These are phyloP conservation scores for Lactarius deliciosus DNA, from an alignment of 768 basidiomycete genomes.

Conservation along the genomic window DNA sequence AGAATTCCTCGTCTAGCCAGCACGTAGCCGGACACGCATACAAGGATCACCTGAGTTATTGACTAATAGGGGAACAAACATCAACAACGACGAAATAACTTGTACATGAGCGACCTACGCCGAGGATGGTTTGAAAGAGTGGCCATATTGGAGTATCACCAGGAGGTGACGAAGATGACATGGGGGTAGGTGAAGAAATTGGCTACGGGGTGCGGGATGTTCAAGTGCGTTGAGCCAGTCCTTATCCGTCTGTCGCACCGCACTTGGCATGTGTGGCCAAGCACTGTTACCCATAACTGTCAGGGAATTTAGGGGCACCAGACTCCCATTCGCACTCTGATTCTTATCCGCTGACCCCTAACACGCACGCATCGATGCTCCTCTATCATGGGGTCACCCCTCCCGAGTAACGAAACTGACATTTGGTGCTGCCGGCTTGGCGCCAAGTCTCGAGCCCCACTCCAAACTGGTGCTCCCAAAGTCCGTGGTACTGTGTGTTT, in stretches of 20 bases:
- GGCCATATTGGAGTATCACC: conserved; percentile 40
- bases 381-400: conserved; percentile 43
- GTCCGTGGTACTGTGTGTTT: too few relatives aligned
- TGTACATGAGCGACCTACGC: conserved; percentile 39
- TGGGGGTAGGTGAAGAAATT: conserved; percentile 7
- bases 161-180: conserved; percentile 10
- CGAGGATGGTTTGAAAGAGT: conserved; percentile 58
- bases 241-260: not conserved
- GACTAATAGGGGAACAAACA: conserved; percentile 50
- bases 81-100: not conserved
- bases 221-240: not conserved
- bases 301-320: not conserved
- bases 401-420: conserved; percentile 33
- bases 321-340: not conserved
- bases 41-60: conserved; percentile 82
- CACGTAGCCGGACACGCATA: conserved; percentile 81
- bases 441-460: not conserved
- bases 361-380: conserved; percentile 4
- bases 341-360: not conserved
- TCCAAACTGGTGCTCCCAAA: conserved; percentile 21
- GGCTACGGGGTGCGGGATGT: not conserved
- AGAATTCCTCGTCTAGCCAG: conserved; percentile 79
- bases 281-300: too few relatives aligned
- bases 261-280: not conserved
- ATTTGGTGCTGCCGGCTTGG: not conserved